These are phyloP conservation scores for Ophiostoma himal-ulmi DNA, from an alignment of 2,329 filamentous ascomycete genomes.

Conservation along the genomic window DNA sequence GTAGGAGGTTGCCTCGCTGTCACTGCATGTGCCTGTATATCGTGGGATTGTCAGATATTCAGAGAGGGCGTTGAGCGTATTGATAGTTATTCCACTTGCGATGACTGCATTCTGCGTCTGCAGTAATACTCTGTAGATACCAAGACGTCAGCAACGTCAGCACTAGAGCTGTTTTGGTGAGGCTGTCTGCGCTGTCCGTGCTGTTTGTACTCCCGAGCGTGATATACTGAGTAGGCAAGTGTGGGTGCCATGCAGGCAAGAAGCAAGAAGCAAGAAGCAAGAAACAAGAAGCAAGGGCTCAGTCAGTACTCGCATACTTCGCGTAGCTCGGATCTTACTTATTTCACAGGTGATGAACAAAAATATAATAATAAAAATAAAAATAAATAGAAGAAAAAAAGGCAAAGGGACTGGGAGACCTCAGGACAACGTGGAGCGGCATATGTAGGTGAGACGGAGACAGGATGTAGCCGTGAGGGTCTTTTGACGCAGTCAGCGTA, in stretches of 20 bases:
- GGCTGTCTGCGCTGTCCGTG: neutral
- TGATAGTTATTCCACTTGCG: neutral
- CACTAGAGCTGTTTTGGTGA: conserved; percentile 11
- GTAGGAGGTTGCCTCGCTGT: neutral
- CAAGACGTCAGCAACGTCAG: neutral
- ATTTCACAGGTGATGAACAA: too few relatives aligned
- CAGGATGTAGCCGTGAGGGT: conserved; percentile 1
- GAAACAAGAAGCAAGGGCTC: too few relatives aligned
- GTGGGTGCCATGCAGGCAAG: neutral
- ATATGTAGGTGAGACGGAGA: conserved; percentile 10
- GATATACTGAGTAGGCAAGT: neutral
- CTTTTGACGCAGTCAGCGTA: neutral
- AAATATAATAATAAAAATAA: neutral
- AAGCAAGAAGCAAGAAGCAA: neutral
- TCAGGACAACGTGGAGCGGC: neutral
- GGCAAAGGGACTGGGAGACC: conserved; percentile 16
- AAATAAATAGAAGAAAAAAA: too few relatives aligned
- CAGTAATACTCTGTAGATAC: neutral
- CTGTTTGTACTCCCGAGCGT: neutral
- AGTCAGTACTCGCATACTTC: neutral
- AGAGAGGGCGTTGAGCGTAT: neutral
- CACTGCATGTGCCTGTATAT: conserved; percentile 8
- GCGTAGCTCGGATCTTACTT: neutral
- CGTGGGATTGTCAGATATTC: neutral
- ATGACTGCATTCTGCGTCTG: neutral